These are phyloP conservation scores for Piper betle DNA, from an alignment of 164 flowering plant species.

Conservation along the genomic window DNA sequence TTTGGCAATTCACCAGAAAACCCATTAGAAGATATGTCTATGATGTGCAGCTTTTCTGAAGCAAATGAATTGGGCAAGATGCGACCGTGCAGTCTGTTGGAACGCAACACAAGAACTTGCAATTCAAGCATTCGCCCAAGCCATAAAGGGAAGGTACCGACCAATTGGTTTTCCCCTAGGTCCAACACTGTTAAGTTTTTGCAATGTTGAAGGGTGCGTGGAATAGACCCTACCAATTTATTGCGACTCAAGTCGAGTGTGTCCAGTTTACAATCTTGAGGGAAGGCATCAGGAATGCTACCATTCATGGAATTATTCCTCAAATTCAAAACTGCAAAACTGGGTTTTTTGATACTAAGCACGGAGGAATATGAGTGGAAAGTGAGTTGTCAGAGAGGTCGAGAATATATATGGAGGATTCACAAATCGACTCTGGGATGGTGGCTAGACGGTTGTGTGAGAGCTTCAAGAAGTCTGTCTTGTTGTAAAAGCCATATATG, in stretches of 20 bases:
- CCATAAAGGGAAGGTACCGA: constrained; percentile 33
- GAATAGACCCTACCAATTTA: constrained; percentile 29
- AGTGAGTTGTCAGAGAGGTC: constrained; percentile 39
- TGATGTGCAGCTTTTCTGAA: constrained; percentile 35
- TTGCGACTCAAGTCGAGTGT: constrained; percentile 39
- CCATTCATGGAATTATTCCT: constrained; percentile 31
- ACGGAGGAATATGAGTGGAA: constrained; percentile 28
- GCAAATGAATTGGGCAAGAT: constrained; percentile 3
- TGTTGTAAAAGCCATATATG: too few species aligned
- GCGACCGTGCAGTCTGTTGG: constrained; percentile 35
- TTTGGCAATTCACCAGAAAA: constrained; percentile 26
- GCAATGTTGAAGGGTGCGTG: constrained; percentile 44
- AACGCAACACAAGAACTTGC: constrained; percentile 45
- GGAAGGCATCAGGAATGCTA: constrained; percentile 20
- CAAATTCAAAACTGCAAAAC: constrained; percentile 28
- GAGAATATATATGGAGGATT: constrained; percentile 27
- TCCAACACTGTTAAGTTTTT: constrained; percentile 33
- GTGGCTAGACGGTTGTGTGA: background rate
- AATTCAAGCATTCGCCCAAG: constrained; percentile 23
- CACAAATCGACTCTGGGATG: constrained; percentile 35
- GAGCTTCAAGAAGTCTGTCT: too few species aligned
- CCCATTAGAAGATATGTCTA: constrained; percentile 37
- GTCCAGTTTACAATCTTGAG: constrained; percentile 15
- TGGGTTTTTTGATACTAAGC: constrained; percentile 13
- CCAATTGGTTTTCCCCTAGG: constrained; percentile 40